A percentile compares a stretch with the other conserved stretches of the same genome.
Conservation (phyloP, 768 basidiomycete species). For the Rhodocollybia butyracea region DNA sequence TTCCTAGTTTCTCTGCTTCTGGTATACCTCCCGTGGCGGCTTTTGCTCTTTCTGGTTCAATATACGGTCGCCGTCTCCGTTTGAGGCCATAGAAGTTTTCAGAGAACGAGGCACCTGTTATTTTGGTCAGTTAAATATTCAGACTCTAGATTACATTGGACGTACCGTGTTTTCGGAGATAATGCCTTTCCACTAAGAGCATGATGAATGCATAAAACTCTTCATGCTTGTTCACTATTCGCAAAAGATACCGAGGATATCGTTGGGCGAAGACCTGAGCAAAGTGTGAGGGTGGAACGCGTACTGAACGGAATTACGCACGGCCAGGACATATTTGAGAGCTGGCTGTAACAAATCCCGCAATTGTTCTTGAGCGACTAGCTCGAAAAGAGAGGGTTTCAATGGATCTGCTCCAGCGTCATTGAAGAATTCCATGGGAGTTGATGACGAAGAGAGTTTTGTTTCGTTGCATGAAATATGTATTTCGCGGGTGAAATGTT, state of each 20-base stretch:
- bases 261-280: conserved; percentile 88
- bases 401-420: conserved; percentile 69
- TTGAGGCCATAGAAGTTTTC: conserved; percentile 97
- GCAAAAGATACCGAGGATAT: conserved; percentile 89
- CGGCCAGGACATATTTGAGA: conserved; percentile 89
- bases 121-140: conserved; percentile 6
- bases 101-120: conserved; percentile 88
- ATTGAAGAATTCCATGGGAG: conserved; percentile 77
- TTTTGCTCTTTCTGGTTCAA: conserved; percentile 63
- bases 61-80: conserved; percentile 66
- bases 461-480: neutral
- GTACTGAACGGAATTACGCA: conserved; percentile 33
- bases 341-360: conserved; percentile 91
- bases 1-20: conserved; percentile 61
- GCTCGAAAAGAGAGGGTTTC: conserved; percentile 85
- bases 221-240: conserved; percentile 91
- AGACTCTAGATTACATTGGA: conserved; percentile 5
- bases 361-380: conserved; percentile 92
- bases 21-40: conserved; percentile 68
- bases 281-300: conserved; percentile 1
- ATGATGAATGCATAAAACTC: conserved; percentile 91
- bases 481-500: too few relatives aligned
- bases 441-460: neutral
- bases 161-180: conserved; percentile 83
- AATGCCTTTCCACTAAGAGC: conserved; percentile 87